These are phyloP conservation scores for Teunomyces lycoperdinae DNA, from an alignment of 805 yeast species.

Conservation along the genomic window DNA sequence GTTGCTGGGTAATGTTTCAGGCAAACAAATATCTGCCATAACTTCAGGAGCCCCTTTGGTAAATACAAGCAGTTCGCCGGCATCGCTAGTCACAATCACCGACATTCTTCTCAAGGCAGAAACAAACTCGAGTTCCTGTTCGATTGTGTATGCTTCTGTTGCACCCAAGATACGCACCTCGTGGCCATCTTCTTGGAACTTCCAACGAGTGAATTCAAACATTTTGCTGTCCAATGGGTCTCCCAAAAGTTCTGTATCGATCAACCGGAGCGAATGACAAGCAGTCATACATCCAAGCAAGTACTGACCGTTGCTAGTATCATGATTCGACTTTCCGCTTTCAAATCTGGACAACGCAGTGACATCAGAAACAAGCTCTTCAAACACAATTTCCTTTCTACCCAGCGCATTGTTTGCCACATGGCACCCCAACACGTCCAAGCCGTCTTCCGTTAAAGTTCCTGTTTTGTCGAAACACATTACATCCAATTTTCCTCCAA, in stretches of 20 bases:
- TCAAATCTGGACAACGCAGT: background rate
- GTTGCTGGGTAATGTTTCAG: conserved; percentile 68
- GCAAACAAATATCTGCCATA: conserved; percentile 71
- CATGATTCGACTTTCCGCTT: conserved; percentile 12
- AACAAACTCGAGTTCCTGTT: conserved; percentile 73
- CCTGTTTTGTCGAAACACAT: conserved; percentile 97
- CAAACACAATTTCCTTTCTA: conserved; percentile 38
- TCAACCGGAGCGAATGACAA: conserved; percentile 82
- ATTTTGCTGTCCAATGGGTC: conserved; percentile 92
- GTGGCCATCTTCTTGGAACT: conserved; percentile 57
- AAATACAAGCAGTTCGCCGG: conserved; percentile 27
- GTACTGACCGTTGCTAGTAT: conserved; percentile 27
- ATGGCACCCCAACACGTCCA: conserved; percentile 72
- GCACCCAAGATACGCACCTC: conserved; percentile 6
- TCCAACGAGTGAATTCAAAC: conserved; percentile 87
- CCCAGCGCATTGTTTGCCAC: conserved; percentile 40
- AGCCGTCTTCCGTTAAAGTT: conserved; percentile 93
- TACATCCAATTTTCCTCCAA: conserved; percentile 92
- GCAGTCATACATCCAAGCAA: conserved; percentile 55
- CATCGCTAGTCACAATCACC: conserved; percentile 45
- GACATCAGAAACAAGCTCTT: conserved; percentile 18
- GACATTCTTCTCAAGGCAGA: conserved; percentile 89
- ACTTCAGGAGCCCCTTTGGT: conserved; percentile 99
- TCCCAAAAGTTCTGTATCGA: conserved; percentile 81
- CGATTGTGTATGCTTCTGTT: conserved; percentile 24